Base-by-base conservation (phyloP, 805 yeast species). In the Nakazawaea pomicola region DNA sequence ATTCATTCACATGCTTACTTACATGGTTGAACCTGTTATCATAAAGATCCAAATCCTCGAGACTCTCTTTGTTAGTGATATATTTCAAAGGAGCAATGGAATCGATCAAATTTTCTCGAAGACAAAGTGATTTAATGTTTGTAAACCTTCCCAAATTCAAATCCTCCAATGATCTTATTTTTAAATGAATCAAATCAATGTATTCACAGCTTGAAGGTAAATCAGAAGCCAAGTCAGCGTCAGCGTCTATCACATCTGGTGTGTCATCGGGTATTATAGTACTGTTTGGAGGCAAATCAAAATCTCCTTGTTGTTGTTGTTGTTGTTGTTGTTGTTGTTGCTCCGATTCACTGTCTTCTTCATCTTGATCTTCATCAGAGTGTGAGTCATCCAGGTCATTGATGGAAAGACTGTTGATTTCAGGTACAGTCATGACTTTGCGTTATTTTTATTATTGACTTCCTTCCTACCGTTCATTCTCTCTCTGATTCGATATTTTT, bases 11-110 rank as follows among this genome's bases (percentile, higher is more conserved):
- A 52, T 78, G 81, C 34, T 80, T 78, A 4, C 90, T 80, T 38
- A 93, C 87, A 56, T 89, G 96, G 49, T 81, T 79, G 52, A 93
- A 83, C 51, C 95, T 68, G 61, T 93, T 93, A 61, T 93, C 99
- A 57, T 93, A 93, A 24, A 90, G 68, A 60, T 93, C 99, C 44
- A 93, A 64, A 46, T 88, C 93, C 49, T 76, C 84, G 50, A 93
- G 52, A 0, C 69, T 67, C 2, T 70, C 76, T 29, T 62, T 67
- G 14, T 77, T 76, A 3, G 39, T 45, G 8, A 83, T 54, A 10
- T 64, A 65, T 44, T 89, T 89, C 15, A 91, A 64, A 8, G 79
- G 89, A 33, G 78, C 72, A 29, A 90, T 70, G n/a, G 83, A 74
- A 21, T 83, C 80, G 29, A 93, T 67, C 48, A 88, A 65, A 59